Conservation (phyloP, 176 grass and related monocot genomes). For the Triticum aestivum region DNA sequence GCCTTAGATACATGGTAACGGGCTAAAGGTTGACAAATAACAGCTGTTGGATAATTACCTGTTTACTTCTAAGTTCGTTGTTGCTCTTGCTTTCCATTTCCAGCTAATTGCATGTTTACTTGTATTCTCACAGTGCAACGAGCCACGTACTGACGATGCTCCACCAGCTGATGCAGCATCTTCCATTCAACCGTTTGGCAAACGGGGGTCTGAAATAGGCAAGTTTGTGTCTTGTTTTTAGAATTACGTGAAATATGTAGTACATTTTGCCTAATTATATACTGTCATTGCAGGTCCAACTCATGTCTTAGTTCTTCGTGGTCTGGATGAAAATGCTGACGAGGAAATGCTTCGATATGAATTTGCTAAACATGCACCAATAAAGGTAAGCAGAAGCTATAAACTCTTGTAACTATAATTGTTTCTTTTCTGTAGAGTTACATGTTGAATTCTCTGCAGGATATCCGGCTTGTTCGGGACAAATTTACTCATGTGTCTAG, state of each 20-base stretch:
- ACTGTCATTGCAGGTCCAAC: slow-evolving; percentile 70
- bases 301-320: slow-evolving; percentile 99
- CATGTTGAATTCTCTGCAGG: slow-evolving; percentile 49
- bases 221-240: slow-evolving; percentile 31
- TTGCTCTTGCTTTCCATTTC: slow-evolving; percentile 17
- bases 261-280: slow-evolving; percentile 23
- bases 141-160: slow-evolving; percentile 88
- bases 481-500: slow-evolving; percentile 99
- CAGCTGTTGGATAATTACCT: not conserved
- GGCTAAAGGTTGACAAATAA: not conserved
- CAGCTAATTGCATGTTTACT: slow-evolving; percentile 36
- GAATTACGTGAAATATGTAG: slow-evolving; percentile 29
- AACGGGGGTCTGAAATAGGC: slow-evolving; percentile 83
- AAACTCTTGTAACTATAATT: slow-evolving; percentile 7
- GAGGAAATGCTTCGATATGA: slow-evolving; percentile 99
- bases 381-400: slow-evolving; percentile 62
- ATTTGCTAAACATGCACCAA: slow-evolving; percentile 93
- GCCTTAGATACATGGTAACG: not conserved
- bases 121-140: slow-evolving; percentile 71
- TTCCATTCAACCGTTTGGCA: slow-evolving; percentile 55
- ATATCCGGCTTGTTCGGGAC: slow-evolving; percentile 95
- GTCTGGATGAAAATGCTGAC: slow-evolving; percentile 95
- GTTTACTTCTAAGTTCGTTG: not conserved
- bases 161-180: slow-evolving; percentile 64
- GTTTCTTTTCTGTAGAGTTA: slow-evolving; percentile 1